phyloP scores from a whole-genome alignment of 805 yeast genomes.

The Pichia cephalocereana region DNA sequence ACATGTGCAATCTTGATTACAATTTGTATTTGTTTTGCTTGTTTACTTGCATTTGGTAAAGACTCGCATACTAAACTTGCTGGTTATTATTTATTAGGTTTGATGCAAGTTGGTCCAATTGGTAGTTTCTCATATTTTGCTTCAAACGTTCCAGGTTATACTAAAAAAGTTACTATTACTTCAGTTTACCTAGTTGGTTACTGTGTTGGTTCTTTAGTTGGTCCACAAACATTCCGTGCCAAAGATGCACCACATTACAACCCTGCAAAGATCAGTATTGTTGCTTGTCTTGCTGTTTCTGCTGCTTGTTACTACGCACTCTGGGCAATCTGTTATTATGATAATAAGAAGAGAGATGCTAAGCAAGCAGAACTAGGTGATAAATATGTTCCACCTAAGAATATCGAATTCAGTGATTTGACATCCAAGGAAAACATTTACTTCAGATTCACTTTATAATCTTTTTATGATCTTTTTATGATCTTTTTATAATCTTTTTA shows the following conservation, averaged over 20 bases:
- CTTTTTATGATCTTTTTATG: no score
- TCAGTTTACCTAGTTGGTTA: slow-evolving; percentile 38
- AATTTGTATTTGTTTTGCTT: slow-evolving; percentile 21
- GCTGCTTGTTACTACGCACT: slow-evolving; percentile 1
- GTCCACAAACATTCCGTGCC: slow-evolving; percentile 42
- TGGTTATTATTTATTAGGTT: slow-evolving; percentile 17
- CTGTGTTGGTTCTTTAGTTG: slow-evolving; percentile 46
- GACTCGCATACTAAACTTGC: slow-evolving; percentile 17
- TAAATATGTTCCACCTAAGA: slow-evolving; percentile 5
- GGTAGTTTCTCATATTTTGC: slow-evolving; percentile 29
- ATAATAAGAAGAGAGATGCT: slow-evolving; percentile 6
- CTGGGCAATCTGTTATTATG: slow-evolving; percentile 2
- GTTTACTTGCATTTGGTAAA: slow-evolving; percentile 25
- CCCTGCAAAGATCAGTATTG: slow-evolving; percentile 12
- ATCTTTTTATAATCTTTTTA: no score
- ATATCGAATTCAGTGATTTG: slow-evolving; percentile 11
- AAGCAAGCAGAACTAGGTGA: slow-evolving; percentile 8
- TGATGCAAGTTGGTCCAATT: slow-evolving; percentile 19
- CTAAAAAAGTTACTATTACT: slow-evolving; percentile 42
- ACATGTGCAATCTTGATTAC: slow-evolving; percentile 17
- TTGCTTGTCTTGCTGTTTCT: slow-evolving; percentile 9
- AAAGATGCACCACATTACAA: slow-evolving; percentile 31
- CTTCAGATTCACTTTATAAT: slow-evolving; percentile 4
- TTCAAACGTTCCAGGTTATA: slow-evolving; percentile 46
- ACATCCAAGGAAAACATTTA: slow-evolving; percentile 11